Base-by-base conservation (phyloP, 257 asterid genomes). In the Rehmannia glutinosa region DNA sequence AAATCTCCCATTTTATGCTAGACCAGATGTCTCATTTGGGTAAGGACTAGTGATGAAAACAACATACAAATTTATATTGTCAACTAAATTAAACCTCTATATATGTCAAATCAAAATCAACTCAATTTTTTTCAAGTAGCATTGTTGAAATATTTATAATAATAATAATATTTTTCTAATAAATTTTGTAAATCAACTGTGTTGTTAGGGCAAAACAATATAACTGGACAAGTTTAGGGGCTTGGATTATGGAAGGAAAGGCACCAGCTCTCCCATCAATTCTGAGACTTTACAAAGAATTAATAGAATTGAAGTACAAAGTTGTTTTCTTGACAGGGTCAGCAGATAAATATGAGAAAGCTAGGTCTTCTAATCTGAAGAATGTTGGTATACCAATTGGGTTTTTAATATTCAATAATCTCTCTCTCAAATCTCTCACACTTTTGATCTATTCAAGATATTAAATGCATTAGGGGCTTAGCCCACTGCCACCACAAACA, bases 21-120 rank as follows among this genome's bases (percentile, higher is more conserved):
- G 65, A 8, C 30, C 74, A 6, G 77, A 75, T 16, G 84, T 79
- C 16, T 73, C 55, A 30, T 79, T 68, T 11, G 81, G 84, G 81
- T 75, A 39, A 30, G 35, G 35, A 30, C n/a, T n/a, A n/a, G n/a
- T n/a, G n/a, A n/a, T n/a, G n/a, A n/a, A n/a, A n/a, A n/a, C n/a
- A n/a, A n/a, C n/a, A n/a, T n/a, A n/a, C n/a, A n/a, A n/a, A n/a
- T n/a, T n/a, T n/a, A n/a, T n/a, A n/a, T n/a, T n/a, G n/a, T n/a
- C n/a, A n/a, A n/a, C n/a, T n/a, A n/a, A n/a, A n/a, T n/a, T n/a
- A n/a, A n/a, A n/a, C n/a, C n/a, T n/a, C n/a, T n/a, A n/a, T n/a
- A n/a, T n/a, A n/a, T n/a, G n/a, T n/a, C n/a, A n/a, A n/a, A n/a
- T n/a, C n/a, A n/a, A n/a, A n/a, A n/a, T n/a, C n/a, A n/a, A n/a